Conservation (phyloP, 345 rosid species). For the Citropsis articulata region DNA sequence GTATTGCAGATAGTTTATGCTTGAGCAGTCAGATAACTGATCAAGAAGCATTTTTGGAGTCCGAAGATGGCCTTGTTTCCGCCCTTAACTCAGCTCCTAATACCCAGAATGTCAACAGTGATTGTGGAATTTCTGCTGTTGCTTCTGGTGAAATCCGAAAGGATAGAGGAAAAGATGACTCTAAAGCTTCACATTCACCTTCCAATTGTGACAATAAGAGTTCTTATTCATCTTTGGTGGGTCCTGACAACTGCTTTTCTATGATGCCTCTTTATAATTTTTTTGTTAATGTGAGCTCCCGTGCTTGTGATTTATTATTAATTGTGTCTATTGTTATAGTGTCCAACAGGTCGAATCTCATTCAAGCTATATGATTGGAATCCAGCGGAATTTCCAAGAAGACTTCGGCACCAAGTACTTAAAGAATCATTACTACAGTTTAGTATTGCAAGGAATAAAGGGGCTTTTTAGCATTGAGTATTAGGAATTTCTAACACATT, state of each 20-base stretch:
- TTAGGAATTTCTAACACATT: conserved; percentile 29
- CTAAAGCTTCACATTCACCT: conserved; percentile 55
- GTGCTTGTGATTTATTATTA: conserved; percentile 15
- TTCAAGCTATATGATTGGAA: conserved; percentile 99
- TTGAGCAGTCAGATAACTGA: conserved; percentile 45
- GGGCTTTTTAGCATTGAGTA: conserved; percentile 13
- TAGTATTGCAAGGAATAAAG: conserved; percentile 44
- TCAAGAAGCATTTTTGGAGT: conserved; percentile 55
- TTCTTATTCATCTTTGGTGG: conserved; percentile 75
- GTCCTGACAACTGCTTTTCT: conserved; percentile 27
- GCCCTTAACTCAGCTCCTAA: conserved; percentile 42
- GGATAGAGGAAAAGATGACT: conserved; percentile 52
- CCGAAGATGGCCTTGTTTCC: conserved; percentile 55
- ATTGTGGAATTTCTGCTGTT: conserved; percentile 47
- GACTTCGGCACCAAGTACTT: conserved; percentile 98
- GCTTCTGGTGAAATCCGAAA: conserved; percentile 52
- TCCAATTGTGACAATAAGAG: conserved; percentile 57
- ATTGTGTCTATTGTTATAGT: conserved; percentile 45
- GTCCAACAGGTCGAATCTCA: conserved; percentile 97
- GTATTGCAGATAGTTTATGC: conserved; percentile 43
- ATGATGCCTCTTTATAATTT: background rate
- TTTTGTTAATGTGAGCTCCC: background rate
- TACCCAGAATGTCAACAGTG: conserved; percentile 49
- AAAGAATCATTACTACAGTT: conserved; percentile 57
- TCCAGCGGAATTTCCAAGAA: conserved; percentile 98